Conservation (phyloP, 2,329 filamentous ascomycete genomes). For the Colletotrichum chrysophilum region DNA sequence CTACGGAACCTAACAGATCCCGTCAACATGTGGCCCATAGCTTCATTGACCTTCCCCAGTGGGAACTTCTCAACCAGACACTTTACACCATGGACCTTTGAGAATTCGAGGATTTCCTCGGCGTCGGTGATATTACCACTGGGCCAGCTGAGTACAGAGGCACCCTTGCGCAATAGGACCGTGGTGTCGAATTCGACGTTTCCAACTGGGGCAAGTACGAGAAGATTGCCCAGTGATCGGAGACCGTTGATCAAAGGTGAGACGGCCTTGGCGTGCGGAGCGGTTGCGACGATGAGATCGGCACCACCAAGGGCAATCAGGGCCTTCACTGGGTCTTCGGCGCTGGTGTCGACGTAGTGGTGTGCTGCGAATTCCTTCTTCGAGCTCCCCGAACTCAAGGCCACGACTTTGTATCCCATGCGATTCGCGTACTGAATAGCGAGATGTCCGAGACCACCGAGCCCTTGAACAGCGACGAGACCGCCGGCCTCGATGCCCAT, state of each 20-base stretch:
- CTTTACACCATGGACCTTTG: slow-evolving; percentile 63
- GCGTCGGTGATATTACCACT: slow-evolving; percentile 67
- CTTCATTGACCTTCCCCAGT: slow-evolving; percentile 53
- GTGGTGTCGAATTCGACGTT: slow-evolving; percentile 47
- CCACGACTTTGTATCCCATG: slow-evolving; percentile 78
- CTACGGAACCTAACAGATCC: slow-evolving; percentile 51
- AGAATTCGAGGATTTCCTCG: slow-evolving; percentile 71
- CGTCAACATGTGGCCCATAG: slow-evolving; percentile 44
- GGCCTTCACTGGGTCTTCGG: slow-evolving; percentile 51
- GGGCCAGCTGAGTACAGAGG: slow-evolving; percentile 68
- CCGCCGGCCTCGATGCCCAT: slow-evolving; percentile 55
- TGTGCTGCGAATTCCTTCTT: slow-evolving; percentile 72
- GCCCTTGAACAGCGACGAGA: slow-evolving; percentile 66
- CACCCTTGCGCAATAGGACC: slow-evolving; percentile 51
- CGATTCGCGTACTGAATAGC: slow-evolving; percentile 77
- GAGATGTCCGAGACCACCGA: slow-evolving; percentile 79
- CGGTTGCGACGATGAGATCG: slow-evolving; percentile 65
- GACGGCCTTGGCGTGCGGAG: slow-evolving; percentile 63
- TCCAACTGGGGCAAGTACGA: slow-evolving; percentile 61
- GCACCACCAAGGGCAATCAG: slow-evolving; percentile 67
- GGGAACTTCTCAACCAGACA: slow-evolving; percentile 71
- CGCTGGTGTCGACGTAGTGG: slow-evolving; percentile 56
- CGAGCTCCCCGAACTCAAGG: slow-evolving; percentile 67
- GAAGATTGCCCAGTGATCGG: slow-evolving; percentile 58
- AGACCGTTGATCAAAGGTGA: slow-evolving; percentile 58